Percentiles rank a stretch among this genome's conserved stretches.
phyloP scores from a whole-genome alignment of 495 filamentous ascomycete species.

The Penicillium dipodomyicola region DNA sequence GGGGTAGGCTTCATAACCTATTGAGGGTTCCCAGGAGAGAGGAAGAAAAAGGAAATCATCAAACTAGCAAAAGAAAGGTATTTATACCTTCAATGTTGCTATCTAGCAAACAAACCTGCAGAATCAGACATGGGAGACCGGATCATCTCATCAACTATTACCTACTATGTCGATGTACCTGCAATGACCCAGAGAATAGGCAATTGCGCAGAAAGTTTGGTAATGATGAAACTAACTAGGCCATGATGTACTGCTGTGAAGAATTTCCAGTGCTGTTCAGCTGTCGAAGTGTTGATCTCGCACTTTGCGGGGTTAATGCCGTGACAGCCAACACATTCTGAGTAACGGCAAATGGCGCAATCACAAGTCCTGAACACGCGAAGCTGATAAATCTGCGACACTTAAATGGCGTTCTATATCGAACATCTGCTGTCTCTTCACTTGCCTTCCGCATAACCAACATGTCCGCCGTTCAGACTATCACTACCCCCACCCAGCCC shows the following conservation, averaged over 20 bases:
- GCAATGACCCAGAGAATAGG: too few species aligned
- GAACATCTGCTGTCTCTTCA: background rate
- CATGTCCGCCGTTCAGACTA: conserved; percentile 30
- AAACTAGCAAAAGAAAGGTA: too few species aligned
- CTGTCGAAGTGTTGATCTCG: conserved; percentile 1
- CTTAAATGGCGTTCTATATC: background rate
- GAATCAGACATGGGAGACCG: too few species aligned
- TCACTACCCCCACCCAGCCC: conserved; percentile 33
- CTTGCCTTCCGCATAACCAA: background rate
- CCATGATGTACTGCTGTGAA: background rate
- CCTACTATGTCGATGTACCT: too few species aligned
- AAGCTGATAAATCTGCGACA: background rate
- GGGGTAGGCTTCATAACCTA: too few species aligned
- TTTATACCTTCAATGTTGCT: too few species aligned
- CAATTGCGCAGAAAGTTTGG: too few species aligned
- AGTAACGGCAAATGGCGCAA: conserved; percentile 16
- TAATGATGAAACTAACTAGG: background rate
- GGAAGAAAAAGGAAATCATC: too few species aligned
- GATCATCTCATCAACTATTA: too few species aligned
- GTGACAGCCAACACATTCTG: conserved; percentile 6
- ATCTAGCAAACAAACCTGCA: too few species aligned
- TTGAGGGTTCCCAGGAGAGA: too few species aligned
- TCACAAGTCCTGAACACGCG: conserved; percentile 2
- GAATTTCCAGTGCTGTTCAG: background rate
- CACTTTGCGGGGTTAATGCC: conserved; percentile 22